A percentile compares a stretch with the other conserved stretches of the same genome.
phyloP scores from a whole-genome alignment of 2,329 filamentous ascomycete species.

The Calonectria ilicicola region DNA sequence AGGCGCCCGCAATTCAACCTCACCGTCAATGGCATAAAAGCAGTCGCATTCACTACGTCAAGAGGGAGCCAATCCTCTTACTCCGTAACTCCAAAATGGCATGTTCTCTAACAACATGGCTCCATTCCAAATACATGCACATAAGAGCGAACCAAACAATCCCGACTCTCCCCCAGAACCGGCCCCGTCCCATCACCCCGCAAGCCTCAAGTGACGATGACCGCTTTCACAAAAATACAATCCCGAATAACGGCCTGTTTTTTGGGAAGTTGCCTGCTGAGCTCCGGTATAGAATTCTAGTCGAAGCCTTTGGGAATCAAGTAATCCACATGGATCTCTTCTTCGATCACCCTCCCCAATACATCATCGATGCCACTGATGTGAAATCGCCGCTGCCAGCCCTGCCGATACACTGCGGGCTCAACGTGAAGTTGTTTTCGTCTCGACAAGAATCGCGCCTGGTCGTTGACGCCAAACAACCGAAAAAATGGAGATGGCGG shows the following conservation, averaged over 20 bases:
- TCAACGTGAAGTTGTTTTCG: background rate
- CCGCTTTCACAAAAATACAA: background rate
- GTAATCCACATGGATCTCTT: constrained; percentile 42
- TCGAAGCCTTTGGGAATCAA: constrained; percentile 34
- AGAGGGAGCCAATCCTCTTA: background rate
- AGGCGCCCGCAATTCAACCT: background rate
- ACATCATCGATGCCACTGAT: background rate
- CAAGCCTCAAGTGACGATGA: background rate
- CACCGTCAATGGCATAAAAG: background rate
- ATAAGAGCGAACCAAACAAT: background rate
- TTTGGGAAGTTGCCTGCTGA: constrained; percentile 39
- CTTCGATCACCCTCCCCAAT: constrained; percentile 25
- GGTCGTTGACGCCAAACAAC: background rate
- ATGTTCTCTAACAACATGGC: background rate
- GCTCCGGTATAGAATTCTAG: constrained; percentile 39
- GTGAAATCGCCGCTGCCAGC: background rate
- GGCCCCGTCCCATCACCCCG: constrained; percentile 6
- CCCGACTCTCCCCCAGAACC: background rate
- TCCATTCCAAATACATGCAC: background rate
- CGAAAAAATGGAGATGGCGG: constrained; percentile 41
- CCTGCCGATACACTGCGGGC: background rate
- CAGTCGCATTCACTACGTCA: background rate
- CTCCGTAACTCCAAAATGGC: background rate
- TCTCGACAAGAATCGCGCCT: background rate
- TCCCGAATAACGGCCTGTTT: constrained; percentile 37